Base-by-base conservation (phyloP, 1,139 yeast species). In the Scheffersomyces parashehatae region DNA sequence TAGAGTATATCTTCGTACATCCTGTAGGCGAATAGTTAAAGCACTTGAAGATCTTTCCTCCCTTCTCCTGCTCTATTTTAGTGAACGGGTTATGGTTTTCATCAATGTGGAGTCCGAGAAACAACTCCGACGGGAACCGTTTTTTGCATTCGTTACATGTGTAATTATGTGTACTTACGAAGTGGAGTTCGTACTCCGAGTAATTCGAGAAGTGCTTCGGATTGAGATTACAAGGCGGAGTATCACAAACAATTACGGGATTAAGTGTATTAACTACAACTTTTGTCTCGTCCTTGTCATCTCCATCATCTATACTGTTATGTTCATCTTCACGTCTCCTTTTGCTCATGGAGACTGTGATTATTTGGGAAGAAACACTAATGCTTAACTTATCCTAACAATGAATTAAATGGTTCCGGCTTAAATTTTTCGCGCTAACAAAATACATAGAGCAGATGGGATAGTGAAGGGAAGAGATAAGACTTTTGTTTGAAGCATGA, bases 1-100 rank as follows among this genome's bases (percentile, higher is more conserved):
- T 62, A 3, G 58, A 37, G 44, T 63, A 65, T 4, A 47, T 46
- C 46, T 75, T 71, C 2, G 46, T 26, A 52, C 85, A 81, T 4
- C 53, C 59, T 20, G 26, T 20, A 4, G 48, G 20, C 47, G 15
- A 58, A 15, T 43, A 42, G 7, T 39, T 67, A 39, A 75, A 70
- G 49, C 85, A 81, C 35, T 56, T 58, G 44, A 62, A 76, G 3
- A 69, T 66, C 29, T 63, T 64, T 9, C 63, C 70, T 0, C 79
- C 81, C 14, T 57, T 54, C 35, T 73, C 76, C 39, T 58, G 55
- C 36, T 56, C 53, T 2, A 71, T 62, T 20, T 52, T 55, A n/a
- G 61, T 54, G 38, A 81, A 69, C 2, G 83, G 81, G 52, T 79
- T 75, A 52, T 82, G 86, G 41, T 65, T 64, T 48, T 81, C 86